Evolutionary conservation across 1,139 yeast species (phyloP).

Genomic region (Zhuliangozyma parablackwelliae): DNA sequence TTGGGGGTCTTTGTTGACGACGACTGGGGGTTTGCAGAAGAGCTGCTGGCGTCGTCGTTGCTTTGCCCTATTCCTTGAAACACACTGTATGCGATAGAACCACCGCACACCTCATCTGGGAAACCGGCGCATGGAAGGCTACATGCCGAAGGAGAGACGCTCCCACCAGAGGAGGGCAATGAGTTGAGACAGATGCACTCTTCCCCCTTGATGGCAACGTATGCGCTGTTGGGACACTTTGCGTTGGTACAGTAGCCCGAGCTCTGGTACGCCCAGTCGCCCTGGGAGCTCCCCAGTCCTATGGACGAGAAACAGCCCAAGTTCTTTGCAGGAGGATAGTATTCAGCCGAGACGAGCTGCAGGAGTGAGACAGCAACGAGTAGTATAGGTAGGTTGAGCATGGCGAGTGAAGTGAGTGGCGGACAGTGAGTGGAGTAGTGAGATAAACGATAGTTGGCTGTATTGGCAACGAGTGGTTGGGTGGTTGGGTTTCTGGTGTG

Average conservation of each 20-base stretch:
- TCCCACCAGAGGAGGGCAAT: constrained; percentile 40
- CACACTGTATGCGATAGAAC: constrained; percentile 38
- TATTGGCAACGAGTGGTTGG: no score
- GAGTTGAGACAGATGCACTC: constrained; percentile 63
- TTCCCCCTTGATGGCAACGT: constrained; percentile 58
- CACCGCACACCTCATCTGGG: constrained; percentile 54
- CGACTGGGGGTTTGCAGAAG: not conserved
- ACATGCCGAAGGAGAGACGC: constrained; percentile 31
- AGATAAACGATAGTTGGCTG: no score
- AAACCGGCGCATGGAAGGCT: constrained; percentile 48
- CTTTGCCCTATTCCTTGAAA: constrained; percentile 21
- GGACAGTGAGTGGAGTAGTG: no score
- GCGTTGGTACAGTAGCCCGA: constrained; percentile 40
- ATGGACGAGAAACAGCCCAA: constrained; percentile 33
- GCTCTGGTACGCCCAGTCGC: constrained; percentile 45
- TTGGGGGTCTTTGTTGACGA: constrained; percentile 8
- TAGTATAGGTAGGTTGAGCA: not conserved
- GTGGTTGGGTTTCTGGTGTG: no score
- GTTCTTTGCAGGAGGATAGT: constrained; percentile 4
- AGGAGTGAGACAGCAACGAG: not conserved
- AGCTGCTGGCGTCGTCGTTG: constrained; percentile 3
- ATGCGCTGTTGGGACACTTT: constrained; percentile 46
- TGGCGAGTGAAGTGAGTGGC: not conserved
- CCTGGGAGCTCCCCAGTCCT: constrained; percentile 24
- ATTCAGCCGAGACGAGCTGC: constrained; percentile 1